Evolutionary conservation across 768 basidiomycete genomes (phyloP).

Genomic region (Brasilioporus rufonigricans): DNA sequence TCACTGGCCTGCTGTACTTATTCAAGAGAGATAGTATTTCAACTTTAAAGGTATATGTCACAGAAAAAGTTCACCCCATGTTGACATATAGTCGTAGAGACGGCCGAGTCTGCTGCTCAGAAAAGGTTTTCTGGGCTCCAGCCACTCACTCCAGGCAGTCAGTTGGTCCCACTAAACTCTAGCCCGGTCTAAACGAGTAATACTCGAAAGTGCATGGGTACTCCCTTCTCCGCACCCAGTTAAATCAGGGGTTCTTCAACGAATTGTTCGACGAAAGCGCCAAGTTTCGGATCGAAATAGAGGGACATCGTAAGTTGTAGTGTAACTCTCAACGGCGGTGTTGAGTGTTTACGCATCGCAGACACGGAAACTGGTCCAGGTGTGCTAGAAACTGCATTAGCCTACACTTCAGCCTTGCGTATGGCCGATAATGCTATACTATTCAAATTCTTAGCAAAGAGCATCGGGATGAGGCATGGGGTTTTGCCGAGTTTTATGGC

Average conservation of each 20-base stretch:
- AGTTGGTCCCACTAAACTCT: conserved; percentile 29
- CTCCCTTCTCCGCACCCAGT: conserved; percentile 84
- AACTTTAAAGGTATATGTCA: conserved; percentile 75
- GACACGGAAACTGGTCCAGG: conserved; percentile 94
- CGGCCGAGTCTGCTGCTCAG: conserved; percentile 66
- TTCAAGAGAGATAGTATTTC: conserved; percentile 66
- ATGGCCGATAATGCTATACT: conserved; percentile 92
- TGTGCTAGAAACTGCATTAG: conserved; percentile 82
- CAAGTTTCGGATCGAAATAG: conserved; percentile 76
- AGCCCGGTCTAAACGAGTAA: conserved; percentile 1
- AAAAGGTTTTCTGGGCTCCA: conserved; percentile 76
- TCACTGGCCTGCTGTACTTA: conserved; percentile 3
- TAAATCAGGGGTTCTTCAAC: conserved; percentile 87
- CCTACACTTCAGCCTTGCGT: conserved; percentile 72
- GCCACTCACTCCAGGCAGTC: conserved; percentile 91
- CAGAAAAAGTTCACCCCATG: background rate
- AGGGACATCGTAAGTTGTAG: conserved; percentile 71
- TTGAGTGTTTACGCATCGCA: conserved; percentile 26
- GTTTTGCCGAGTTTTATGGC: conserved; percentile 98
- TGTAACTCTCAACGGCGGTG: background rate
- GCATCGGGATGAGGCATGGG: conserved; percentile 84
- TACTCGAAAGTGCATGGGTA: conserved; percentile 85
- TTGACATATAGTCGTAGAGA: conserved; percentile 52
- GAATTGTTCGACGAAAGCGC: conserved; percentile 77
- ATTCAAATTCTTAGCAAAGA: conserved; percentile 92